phyloP scores from a whole-genome alignment of 345 rosid species.

The Euphorbia lathyris region DNA sequence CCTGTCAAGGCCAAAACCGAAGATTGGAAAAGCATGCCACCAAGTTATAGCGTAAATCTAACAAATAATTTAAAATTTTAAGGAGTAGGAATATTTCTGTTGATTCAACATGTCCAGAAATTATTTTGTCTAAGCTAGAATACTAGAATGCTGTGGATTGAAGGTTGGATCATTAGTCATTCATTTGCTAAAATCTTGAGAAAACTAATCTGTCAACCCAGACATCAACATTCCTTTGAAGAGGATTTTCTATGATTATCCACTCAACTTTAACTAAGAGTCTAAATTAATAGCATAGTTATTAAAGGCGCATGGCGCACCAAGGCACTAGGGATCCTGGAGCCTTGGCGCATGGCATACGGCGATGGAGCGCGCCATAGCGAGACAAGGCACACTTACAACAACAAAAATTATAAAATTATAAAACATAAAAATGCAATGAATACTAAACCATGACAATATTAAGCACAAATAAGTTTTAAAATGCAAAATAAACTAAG shows the following conservation, averaged over 20 bases:
- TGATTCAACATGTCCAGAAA: background rate
- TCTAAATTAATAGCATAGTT: no score
- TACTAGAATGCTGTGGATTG: background rate
- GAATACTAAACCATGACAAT: no score
- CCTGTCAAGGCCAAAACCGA: background rate
- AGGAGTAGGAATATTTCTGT: background rate
- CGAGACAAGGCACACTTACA: no score
- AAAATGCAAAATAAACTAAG: no score
- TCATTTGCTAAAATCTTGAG: background rate
- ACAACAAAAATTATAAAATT: no score
- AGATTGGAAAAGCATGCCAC: background rate
- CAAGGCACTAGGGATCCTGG: no score
- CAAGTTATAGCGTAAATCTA: background rate
- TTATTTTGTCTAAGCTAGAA: background rate
- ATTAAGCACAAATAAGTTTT: no score
- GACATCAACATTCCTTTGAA: conserved; percentile 5
- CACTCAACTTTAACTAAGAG: background rate
- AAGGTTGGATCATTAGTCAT: no score
- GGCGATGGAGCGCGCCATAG: no score
- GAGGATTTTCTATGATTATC: background rate
- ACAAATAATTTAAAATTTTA: background rate
- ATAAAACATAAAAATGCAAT: no score
- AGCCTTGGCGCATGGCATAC: no score
- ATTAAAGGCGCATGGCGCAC: no score
- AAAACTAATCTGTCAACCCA: background rate